phyloP scores from a whole-genome alignment of 2,329 filamentous ascomycete genomes.

The Ampelomyces quisqualis region DNA sequence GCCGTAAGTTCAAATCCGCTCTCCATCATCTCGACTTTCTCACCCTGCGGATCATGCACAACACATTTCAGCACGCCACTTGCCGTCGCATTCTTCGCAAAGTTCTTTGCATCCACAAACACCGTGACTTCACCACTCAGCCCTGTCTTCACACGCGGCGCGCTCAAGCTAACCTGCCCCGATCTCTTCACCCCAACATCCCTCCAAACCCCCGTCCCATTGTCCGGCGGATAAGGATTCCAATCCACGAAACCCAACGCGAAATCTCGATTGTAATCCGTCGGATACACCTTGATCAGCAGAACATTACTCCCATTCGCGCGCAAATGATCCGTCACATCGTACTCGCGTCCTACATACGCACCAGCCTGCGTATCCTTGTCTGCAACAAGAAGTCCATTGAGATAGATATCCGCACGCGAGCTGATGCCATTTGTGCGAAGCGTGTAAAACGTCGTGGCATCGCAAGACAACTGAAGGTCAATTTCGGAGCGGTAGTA shows the following conservation, averaged over 20 bases:
- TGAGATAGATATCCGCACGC: constrained; percentile 61
- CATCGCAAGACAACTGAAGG: constrained; percentile 23
- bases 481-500: constrained; percentile 59
- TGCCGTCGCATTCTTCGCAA: constrained; percentile 6
- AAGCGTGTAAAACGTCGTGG: constrained; percentile 53
- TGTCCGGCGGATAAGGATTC: constrained; percentile 63
- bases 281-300: constrained; percentile 57
- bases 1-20: constrained; percentile 4
- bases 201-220: constrained; percentile 64
- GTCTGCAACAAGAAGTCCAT: constrained; percentile 55
- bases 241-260: constrained; percentile 63
- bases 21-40: not conserved
- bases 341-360: constrained; percentile 58
- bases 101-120: constrained; percentile 26
- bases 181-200: constrained; percentile 59
- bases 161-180: constrained; percentile 47
- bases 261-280: constrained; percentile 61
- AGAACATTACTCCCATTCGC: constrained; percentile 51
- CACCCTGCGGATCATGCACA: constrained; percentile 10
- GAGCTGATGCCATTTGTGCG: constrained; percentile 62
- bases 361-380: constrained; percentile 56
- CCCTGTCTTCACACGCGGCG: constrained; percentile 29
- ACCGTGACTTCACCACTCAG: constrained; percentile 22
- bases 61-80: constrained; percentile 15
- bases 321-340: constrained; percentile 51